phyloP scores from a whole-genome alignment of 2,329 filamentous ascomycete genomes.

The Cladosporium sp. region DNA sequence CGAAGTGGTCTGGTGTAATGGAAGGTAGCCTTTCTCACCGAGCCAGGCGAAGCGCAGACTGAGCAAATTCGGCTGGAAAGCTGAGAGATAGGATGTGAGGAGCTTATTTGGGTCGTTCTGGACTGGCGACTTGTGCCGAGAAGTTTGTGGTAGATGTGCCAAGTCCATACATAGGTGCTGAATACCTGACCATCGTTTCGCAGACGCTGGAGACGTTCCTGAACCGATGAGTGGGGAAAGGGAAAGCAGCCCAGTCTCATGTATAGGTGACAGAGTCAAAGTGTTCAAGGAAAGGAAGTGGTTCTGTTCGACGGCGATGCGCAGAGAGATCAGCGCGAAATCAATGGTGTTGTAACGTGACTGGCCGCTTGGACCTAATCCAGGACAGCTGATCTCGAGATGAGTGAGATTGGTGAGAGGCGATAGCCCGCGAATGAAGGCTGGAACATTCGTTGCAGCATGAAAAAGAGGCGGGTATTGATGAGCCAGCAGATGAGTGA shows the following conservation, averaged over 20 bases:
- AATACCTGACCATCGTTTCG: slow-evolving; percentile 73
- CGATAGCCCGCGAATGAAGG: slow-evolving; percentile 72
- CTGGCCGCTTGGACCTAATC: slow-evolving; percentile 60
- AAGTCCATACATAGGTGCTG: slow-evolving; percentile 67
- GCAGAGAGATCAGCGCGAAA: slow-evolving; percentile 81
- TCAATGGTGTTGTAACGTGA: slow-evolving; percentile 77
- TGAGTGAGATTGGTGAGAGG: slow-evolving; percentile 67
- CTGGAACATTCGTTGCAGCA: slow-evolving; percentile 79
- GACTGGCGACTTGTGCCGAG: slow-evolving; percentile 47
- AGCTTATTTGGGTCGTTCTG: slow-evolving; percentile 63
- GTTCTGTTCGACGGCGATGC: slow-evolving; percentile 74
- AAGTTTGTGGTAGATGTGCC: slow-evolving; percentile 40
- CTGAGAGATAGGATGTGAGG: slow-evolving; percentile 73
- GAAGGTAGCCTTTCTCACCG: slow-evolving; percentile 67
- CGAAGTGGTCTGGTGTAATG: slow-evolving; percentile 59
- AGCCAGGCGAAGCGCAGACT: slow-evolving; percentile 75
- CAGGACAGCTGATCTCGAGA: slow-evolving; percentile 71
- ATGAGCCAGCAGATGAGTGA: slow-evolving; percentile 75
- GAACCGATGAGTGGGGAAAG: slow-evolving; percentile 71
- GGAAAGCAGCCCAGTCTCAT: slow-evolving; percentile 72
- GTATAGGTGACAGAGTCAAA: slow-evolving; percentile 68
- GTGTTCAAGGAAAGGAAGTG: slow-evolving; percentile 62
- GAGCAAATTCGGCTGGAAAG: slow-evolving; percentile 45
- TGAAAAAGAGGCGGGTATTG: slow-evolving; percentile 89
- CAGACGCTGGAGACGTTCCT: slow-evolving; percentile 67